phyloP scores from a whole-genome alignment of 2,329 filamentous ascomycete genomes.

The Ceratocystiopsis brevicomis region DNA sequence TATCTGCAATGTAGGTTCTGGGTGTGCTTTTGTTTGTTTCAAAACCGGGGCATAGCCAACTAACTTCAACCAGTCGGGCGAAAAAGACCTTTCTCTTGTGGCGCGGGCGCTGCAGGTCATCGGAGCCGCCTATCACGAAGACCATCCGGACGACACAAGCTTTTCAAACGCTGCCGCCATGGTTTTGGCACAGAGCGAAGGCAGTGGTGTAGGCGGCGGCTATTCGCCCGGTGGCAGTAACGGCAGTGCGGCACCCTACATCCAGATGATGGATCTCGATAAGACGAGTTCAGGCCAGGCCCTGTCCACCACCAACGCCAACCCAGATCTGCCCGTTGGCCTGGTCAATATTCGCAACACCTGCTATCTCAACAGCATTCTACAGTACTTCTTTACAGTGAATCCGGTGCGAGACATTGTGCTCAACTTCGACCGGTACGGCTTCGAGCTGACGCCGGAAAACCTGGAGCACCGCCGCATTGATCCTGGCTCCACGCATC shows the following conservation, averaged over 20 bases:
- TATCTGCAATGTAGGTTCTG: conserved; percentile 2
- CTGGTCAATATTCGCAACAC: conserved; percentile 92
- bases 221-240: too few species aligned
- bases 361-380: conserved; percentile 88
- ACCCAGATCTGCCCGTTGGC: conserved; percentile 49
- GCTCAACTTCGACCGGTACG: conserved; percentile 51
- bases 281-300: too few species aligned
- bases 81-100: conserved; percentile 8
- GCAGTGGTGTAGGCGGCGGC: too few species aligned
- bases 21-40: not conserved
- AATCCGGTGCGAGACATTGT: conserved; percentile 65
- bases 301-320: too few species aligned
- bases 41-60: not conserved
- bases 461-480: conserved; percentile 33
- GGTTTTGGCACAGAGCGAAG: too few species aligned
- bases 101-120: conserved; percentile 6
- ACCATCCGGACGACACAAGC: not conserved
- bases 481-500: conserved; percentile 19
- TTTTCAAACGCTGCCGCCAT: too few species aligned
- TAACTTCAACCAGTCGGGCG: conserved; percentile 2
- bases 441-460: conserved; percentile 47
- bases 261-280: too few species aligned
- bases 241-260: too few species aligned
- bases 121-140: conserved; percentile 3
- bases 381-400: conserved; percentile 89